These are phyloP conservation scores for Penicillium sp. DNA, from an alignment of 2,329 filamentous ascomycete species.

Conservation along the genomic window DNA sequence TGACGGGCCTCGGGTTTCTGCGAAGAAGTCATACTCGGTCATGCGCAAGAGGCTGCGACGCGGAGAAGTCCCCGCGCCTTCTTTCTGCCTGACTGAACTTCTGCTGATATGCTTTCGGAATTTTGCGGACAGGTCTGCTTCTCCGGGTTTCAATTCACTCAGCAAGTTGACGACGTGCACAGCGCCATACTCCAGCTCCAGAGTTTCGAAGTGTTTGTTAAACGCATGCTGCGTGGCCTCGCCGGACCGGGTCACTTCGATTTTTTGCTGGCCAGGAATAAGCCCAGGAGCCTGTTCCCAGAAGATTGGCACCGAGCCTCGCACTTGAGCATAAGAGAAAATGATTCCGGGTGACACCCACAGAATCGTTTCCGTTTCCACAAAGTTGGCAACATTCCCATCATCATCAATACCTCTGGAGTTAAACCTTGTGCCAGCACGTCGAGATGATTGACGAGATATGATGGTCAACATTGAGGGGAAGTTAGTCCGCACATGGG, in stretches of 20 bases:
- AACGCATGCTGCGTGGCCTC: constrained; percentile 95
- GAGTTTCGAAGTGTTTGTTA: constrained; percentile 87
- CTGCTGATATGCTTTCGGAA: constrained; percentile 77
- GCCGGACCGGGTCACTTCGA: constrained; percentile 80
- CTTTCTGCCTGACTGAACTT: constrained; percentile 66
- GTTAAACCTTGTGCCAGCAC: constrained; percentile 95
- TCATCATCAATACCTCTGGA: constrained; percentile 97
- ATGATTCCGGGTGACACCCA: constrained; percentile 76
- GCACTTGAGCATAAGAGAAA: constrained; percentile 91
- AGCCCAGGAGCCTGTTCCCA: constrained; percentile 93
- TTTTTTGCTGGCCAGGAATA: constrained; percentile 91
- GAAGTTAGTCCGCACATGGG: constrained; percentile 66
- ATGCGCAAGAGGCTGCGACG: constrained; percentile 76
- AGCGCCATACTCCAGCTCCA: constrained; percentile 84
- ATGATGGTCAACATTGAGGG: constrained; percentile 87
- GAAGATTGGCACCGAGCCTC: constrained; percentile 92
- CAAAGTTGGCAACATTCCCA: constrained; percentile 96
- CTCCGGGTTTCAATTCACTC: constrained; percentile 84
- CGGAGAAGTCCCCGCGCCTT: constrained; percentile 53
- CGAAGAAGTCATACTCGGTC: constrained; percentile 96
- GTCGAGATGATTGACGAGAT: constrained; percentile 83
- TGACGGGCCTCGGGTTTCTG: constrained; percentile 80
- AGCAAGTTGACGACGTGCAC: constrained; percentile 92
- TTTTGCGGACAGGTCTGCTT: constrained; percentile 77
- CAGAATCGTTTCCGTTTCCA: constrained; percentile 94